A percentile compares a stretch with the other conserved stretches of the same genome.
Conservation (phyloP, 345 rosid species). For the Rhodamnia rubescens region DNA sequence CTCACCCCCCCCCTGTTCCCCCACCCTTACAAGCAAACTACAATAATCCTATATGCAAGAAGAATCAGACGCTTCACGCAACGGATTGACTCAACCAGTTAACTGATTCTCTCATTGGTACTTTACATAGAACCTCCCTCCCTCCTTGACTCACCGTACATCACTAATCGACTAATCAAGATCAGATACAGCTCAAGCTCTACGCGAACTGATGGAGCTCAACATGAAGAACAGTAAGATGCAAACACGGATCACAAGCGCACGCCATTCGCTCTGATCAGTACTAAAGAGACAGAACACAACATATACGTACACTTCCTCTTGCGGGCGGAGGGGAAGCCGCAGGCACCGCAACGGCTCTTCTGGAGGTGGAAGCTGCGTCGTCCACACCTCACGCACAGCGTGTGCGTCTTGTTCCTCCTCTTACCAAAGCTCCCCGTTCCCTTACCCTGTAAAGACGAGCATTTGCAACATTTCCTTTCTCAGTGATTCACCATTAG, state of each 20-base stretch:
- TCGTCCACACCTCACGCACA: slow-evolving; percentile 51
- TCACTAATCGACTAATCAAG: neutral
- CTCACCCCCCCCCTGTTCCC: neutral
- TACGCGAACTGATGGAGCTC: neutral
- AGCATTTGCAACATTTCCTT: neutral
- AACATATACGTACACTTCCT: slow-evolving; percentile 21
- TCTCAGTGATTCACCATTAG: neutral
- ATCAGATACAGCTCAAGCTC: neutral
- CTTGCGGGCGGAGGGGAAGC: slow-evolving; percentile 42
- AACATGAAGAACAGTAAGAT: neutral
- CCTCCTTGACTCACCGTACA: neutral
- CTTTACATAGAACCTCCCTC: neutral
- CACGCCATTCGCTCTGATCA: neutral
- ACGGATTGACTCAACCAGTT: neutral
- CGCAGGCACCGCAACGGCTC: slow-evolving; percentile 44
- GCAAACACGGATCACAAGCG: neutral
- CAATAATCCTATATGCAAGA: neutral
- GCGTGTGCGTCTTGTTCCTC: slow-evolving; percentile 52
- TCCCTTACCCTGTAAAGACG: slow-evolving; percentile 33
- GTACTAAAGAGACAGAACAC: neutral
- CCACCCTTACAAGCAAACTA: neutral
- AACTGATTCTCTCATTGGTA: neutral
- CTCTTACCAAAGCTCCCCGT: slow-evolving; percentile 53
- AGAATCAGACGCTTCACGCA: neutral
- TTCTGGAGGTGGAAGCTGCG: slow-evolving; percentile 53